Base-by-base conservation (phyloP, 129 eudicot species). In the Tagetes patula region DNA sequence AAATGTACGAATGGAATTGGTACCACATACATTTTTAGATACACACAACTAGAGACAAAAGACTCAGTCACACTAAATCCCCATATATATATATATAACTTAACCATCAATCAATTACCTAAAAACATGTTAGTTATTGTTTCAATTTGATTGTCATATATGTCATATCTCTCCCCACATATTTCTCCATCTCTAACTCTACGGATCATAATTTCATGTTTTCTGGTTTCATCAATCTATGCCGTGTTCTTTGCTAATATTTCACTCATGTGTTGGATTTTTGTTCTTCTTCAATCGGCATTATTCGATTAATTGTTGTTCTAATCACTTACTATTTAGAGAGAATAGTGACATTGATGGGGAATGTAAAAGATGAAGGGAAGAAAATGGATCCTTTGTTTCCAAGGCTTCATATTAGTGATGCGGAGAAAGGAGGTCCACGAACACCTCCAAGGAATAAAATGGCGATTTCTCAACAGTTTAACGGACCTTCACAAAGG, bases 401-500 rank as follows among this genome's bases (percentile, higher is more conserved):
- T 62, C 96, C 97, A 8, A 84, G 96, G 85, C 76, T 91, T 41
- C 90, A 79, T 72, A 85, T 88, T 2, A 81, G 70, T 78, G 85
- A 82, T 59, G 80, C 90, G 11, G 90, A 81, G 43, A 83, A 75
- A 84, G 95, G 90, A 70, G 88, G 85, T 60, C 87, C 91, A 33
- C 76, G 80, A 66, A 83, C 89, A 71, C 91, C 97, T 62, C 87
- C 90, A 3, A 86, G 95, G 74, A 91, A 87, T 69, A 91, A 87
- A 78, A 91, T 88, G 95, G 84, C 90, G 39, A 72, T 87, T 49
- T 89, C 80, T 73, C 88, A 86, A 43, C 88, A 86, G 50, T 82
- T 84, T 30, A 82, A 48, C 52, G 12, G 61, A 5, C 78, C 84
- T 30, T 65, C 87, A 53, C 84, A 80, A 49, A 50, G 58, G 47